These are phyloP conservation scores for Capronia epimyces DNA, from an alignment of 2,329 filamentous ascomycete species.

Conservation along the genomic window DNA sequence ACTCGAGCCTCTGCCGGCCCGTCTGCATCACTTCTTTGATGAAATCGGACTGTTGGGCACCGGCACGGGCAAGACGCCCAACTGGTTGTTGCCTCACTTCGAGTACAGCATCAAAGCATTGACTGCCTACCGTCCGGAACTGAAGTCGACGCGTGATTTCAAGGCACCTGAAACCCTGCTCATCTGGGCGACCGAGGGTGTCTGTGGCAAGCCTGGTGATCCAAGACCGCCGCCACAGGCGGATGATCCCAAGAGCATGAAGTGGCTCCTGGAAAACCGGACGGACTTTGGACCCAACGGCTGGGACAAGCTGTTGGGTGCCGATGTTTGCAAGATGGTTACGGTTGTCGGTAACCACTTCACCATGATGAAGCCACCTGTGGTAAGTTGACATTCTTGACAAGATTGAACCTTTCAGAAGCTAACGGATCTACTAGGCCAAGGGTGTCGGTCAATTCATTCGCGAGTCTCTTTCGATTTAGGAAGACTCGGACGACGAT, in stretches of 20 bases:
- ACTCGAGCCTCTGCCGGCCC: constrained; percentile 60
- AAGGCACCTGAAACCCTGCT: constrained; percentile 41
- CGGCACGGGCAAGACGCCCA: constrained; percentile 41
- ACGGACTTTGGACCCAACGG: constrained; percentile 45
- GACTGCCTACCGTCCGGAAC: constrained; percentile 39
- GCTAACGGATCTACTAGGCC: constrained; percentile 21
- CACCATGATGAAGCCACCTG: constrained; percentile 37
- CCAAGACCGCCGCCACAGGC: constrained; percentile 38
- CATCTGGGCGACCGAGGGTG: constrained; percentile 47
- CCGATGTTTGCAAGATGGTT: constrained; percentile 34
- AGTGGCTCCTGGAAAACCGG: constrained; percentile 46
- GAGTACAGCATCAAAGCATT: constrained; percentile 46
- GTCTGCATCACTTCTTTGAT: constrained; percentile 48
- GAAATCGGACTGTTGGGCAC: constrained; percentile 45
- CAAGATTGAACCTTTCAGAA: neutral
- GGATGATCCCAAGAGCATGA: constrained; percentile 46
- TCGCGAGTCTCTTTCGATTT: constrained; percentile 25
- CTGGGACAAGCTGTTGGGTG: constrained; percentile 43
- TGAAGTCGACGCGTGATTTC: constrained; percentile 29
- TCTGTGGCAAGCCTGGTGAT: constrained; percentile 41
- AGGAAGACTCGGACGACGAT: neutral
- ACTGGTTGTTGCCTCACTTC: constrained; percentile 50
- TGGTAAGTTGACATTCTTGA: constrained; percentile 25
- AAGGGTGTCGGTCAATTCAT: constrained; percentile 29
- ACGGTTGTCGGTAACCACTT: constrained; percentile 38